A percentile compares a stretch with the other conserved stretches of the same genome.
phyloP scores from a whole-genome alignment of 2,329 filamentous ascomycete species.

The Esteya vermicola region DNA sequence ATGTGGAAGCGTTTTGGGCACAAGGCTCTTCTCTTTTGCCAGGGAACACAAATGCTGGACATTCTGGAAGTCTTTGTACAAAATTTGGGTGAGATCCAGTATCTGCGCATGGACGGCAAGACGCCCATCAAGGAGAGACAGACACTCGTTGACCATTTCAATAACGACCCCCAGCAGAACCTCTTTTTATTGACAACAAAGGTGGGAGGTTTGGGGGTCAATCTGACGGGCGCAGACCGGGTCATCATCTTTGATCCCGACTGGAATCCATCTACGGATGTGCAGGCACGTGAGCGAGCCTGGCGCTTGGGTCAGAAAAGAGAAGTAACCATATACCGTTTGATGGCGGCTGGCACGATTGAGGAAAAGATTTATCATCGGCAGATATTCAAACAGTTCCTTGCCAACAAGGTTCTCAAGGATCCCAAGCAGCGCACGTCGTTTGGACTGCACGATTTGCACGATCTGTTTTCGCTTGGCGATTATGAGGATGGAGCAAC shows the following conservation, averaged over 20 bases:
- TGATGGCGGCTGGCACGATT: conserved; percentile 97
- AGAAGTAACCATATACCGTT: conserved; percentile 86
- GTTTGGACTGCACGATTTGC: conserved; percentile 78
- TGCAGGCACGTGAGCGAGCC: conserved; percentile 87
- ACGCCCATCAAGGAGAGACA: conserved; percentile 85
- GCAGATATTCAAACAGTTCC: conserved; percentile 96
- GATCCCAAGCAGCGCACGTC: conserved; percentile 88
- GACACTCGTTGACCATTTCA: conserved; percentile 82
- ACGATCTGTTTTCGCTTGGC: conserved; percentile 78
- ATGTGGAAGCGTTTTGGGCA: conserved; percentile 85
- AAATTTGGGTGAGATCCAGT: conserved; percentile 53
- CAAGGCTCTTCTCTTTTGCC: conserved; percentile 85
- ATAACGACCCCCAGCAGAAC: conserved; percentile 62
- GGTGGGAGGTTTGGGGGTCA: conserved; percentile 85
- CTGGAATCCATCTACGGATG: conserved; percentile 95
- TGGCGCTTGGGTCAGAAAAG: conserved; percentile 93
- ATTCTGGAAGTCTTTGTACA: conserved; percentile 75
- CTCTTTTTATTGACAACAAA: conserved; percentile 92
- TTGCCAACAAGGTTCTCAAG: conserved; percentile 89
- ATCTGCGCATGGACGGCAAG: conserved; percentile 83
- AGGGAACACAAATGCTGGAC: conserved; percentile 89
- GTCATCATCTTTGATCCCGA: conserved; percentile 98
- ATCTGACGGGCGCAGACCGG: conserved; percentile 84
- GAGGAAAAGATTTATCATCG: conserved; percentile 99
- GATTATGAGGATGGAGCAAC: conserved; percentile 54